Percentiles rank a stretch among this genome's conserved stretches.
Evolutionary conservation across 208 protist genomes (phyloP).

Genomic region (Endotrypanum monterogeii): DNA sequence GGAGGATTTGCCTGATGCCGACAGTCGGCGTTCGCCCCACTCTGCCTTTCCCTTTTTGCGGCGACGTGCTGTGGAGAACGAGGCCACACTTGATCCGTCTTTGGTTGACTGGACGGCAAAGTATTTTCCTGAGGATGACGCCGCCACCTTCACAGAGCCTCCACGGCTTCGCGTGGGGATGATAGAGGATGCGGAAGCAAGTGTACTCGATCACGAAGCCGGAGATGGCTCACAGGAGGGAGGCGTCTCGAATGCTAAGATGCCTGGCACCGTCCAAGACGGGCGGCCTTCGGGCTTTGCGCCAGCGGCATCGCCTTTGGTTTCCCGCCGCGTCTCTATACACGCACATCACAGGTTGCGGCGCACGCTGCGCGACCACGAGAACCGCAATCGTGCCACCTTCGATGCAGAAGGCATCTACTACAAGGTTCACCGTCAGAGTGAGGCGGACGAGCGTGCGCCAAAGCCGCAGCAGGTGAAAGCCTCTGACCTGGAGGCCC

Average conservation of each 20-base stretch:
- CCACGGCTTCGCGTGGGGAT: slow-evolving; percentile 51
- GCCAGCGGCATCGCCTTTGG: neutral
- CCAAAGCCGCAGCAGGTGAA: slow-evolving; percentile 61
- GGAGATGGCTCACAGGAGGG: neutral
- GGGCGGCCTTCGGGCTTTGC: neutral
- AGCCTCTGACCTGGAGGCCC: slow-evolving; percentile 54
- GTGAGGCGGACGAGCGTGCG: slow-evolving; percentile 53
- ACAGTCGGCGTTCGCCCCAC: slow-evolving; percentile 24
- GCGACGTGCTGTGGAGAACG: slow-evolving; percentile 73
- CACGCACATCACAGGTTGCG: slow-evolving; percentile 70
- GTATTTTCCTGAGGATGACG: slow-evolving; percentile 84
- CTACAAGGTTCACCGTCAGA: slow-evolving; percentile 71
- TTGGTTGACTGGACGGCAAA: slow-evolving; percentile 92
- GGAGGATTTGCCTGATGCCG: slow-evolving; percentile 42
- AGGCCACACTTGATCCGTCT: slow-evolving; percentile 77
- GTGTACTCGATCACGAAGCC: neutral
- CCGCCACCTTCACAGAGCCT: slow-evolving; percentile 63
- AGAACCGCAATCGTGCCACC: slow-evolving; percentile 73
- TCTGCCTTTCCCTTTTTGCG: slow-evolving; percentile 88
- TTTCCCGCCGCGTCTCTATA: slow-evolving; percentile 11
- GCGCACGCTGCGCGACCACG: slow-evolving; percentile 69
- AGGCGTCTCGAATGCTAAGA: neutral
- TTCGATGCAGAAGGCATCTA: slow-evolving; percentile 91
- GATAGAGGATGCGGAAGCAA: neutral
- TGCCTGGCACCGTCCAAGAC: too few species aligned